Conservation (phyloP, 352 stramenopile species). For the Pythium oligandrum region DNA sequence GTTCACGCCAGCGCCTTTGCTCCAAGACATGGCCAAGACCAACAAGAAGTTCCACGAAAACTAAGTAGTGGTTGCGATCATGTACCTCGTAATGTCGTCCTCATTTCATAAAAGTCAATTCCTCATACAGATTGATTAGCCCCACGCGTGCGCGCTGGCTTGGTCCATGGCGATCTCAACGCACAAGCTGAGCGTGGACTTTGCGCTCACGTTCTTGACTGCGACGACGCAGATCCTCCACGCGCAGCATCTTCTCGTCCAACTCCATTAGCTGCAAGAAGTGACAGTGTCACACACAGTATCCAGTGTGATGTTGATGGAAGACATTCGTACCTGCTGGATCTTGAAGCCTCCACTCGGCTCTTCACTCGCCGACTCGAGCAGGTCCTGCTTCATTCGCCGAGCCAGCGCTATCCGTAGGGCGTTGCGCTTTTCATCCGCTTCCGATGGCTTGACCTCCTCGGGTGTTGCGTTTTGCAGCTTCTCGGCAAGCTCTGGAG, state of each 20-base stretch:
- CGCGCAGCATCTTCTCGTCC: conserved; percentile 73
- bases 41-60: conserved; percentile 97
- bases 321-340: conserved; percentile 35
- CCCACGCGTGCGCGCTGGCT: no score
- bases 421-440: conserved; percentile 63
- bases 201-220: conserved; percentile 62
- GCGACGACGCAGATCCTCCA: conserved; percentile 61
- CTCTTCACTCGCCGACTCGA: conserved; percentile 26
- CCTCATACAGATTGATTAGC: no score
- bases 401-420: conserved; percentile 66
- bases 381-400: conserved; percentile 77
- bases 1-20: conserved; percentile 93
- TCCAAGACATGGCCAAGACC: conserved; percentile 96
- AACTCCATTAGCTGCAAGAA: conserved; percentile 47
- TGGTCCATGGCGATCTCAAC: neutral
- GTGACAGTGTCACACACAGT: neutral
- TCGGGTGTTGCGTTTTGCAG: conserved; percentile 51
- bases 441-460: conserved; percentile 58
- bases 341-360: conserved; percentile 33
- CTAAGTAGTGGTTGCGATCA: conserved; percentile 20
- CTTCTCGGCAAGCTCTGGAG: conserved; percentile 55
- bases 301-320: neutral
- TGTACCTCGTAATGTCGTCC: no score
- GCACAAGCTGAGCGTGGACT: conserved; percentile 42
- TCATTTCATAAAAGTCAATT: no score